Percentiles rank a stretch among this genome's conserved stretches.
Conservation (phyloP, 2,329 filamentous ascomycete genomes). For the Cercospora sp. region DNA sequence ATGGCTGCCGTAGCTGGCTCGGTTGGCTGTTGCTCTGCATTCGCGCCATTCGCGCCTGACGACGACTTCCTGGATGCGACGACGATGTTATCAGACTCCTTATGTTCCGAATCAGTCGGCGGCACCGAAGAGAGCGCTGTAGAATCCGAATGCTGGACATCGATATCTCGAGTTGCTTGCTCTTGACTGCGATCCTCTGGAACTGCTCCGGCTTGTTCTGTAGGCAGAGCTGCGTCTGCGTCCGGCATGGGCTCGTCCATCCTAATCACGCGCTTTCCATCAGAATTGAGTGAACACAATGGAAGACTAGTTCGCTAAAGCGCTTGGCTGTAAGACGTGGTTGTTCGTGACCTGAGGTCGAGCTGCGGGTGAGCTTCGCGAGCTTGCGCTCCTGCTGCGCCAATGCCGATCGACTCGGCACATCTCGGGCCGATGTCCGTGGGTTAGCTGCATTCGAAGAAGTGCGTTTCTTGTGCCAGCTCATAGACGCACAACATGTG, state of each 20-base stretch:
- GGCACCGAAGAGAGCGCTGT: slow-evolving; percentile 22
- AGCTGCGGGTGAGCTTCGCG: background rate
- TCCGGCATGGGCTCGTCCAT: slow-evolving; percentile 13
- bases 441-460: background rate
- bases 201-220: background rate
- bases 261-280: background rate
- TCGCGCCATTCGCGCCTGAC: background rate
- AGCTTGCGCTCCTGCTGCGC: slow-evolving; percentile 1
- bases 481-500: background rate
- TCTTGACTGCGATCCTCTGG: slow-evolving; percentile 2
- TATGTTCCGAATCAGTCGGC: slow-evolving; percentile 21
- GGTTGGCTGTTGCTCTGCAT: background rate
- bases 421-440: background rate
- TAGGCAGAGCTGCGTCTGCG: slow-evolving; percentile 1
- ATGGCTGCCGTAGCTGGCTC: background rate
- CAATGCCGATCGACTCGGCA: background rate
- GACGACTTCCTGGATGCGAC: background rate
- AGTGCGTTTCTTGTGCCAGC: background rate
- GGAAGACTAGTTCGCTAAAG: background rate
- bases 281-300: background rate
- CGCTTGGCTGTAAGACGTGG: background rate
- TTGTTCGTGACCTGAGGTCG: background rate
- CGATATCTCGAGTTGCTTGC: background rate
- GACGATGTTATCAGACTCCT: slow-evolving; percentile 13
- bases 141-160: slow-evolving; percentile 14